A percentile compares a stretch with the other conserved stretches of the same genome.
These are phyloP conservation scores for Cyclotella choctawhatcheeana DNA, from an alignment of 108 stramenopile species.

Conservation along the genomic window DNA sequence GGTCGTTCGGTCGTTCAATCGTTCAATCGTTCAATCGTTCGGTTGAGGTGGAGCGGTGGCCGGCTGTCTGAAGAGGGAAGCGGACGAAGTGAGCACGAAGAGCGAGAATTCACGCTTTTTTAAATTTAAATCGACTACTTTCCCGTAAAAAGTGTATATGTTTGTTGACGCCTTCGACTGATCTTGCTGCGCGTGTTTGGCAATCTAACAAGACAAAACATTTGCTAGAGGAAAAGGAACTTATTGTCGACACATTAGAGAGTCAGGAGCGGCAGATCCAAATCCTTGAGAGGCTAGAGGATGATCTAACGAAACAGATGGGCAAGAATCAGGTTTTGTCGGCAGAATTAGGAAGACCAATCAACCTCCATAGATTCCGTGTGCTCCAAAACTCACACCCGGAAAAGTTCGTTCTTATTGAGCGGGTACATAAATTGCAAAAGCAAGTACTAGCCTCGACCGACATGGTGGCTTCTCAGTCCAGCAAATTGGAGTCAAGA, in stretches of 20 bases:
- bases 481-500: neutral
- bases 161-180: too few species aligned
- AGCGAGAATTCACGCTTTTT: too few species aligned
- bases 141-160: too few species aligned
- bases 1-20: too few species aligned
- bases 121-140: too few species aligned
- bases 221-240: slow-evolving; percentile 11
- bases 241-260: neutral
- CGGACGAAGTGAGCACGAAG: too few species aligned
- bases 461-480: slow-evolving; percentile 3
- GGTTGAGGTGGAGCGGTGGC: too few species aligned
- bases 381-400: slow-evolving; percentile 7
- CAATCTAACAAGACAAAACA: neutral
- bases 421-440: slow-evolving; percentile 10
- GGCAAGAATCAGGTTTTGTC: slow-evolving; percentile 18
- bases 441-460: neutral
- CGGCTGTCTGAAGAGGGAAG: too few species aligned
- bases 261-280: slow-evolving; percentile 18
- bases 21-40: too few species aligned
- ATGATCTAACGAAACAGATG: slow-evolving; percentile 8
- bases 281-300: slow-evolving; percentile 12
- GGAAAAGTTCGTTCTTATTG: slow-evolving; percentile 1
- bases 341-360: slow-evolving; percentile 24
- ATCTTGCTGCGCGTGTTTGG: too few species aligned
- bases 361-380: slow-evolving; percentile 24